Conservation (phyloP, 306 rosid species). For the Inga oerstediana region DNA sequence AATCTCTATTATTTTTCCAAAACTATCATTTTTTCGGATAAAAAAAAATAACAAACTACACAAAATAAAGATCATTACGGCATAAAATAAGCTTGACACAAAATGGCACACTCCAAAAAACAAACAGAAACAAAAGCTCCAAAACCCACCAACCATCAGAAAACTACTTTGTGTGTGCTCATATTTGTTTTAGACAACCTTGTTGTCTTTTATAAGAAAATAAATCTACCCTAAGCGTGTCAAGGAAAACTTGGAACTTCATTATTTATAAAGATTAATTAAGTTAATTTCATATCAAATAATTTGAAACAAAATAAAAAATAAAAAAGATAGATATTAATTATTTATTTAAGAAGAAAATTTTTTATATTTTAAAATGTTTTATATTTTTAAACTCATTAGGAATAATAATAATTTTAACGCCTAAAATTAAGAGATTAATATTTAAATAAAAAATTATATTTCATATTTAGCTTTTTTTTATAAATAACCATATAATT, state of each 20-base stretch:
- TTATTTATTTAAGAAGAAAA: too few relatives aligned
- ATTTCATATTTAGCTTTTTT: too few relatives aligned
- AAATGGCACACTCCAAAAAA: neutral
- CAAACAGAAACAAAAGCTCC: neutral
- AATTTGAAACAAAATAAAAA: too few relatives aligned
- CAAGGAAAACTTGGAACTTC: too few relatives aligned
- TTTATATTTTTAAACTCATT: neutral
- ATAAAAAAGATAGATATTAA: too few relatives aligned
- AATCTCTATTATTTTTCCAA: too few relatives aligned
- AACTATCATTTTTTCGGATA: too few relatives aligned
- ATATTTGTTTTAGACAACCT: too few relatives aligned
- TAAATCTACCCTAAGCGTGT: neutral
- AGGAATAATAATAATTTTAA: neutral
- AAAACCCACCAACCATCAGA: too few relatives aligned
- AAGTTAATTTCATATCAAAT: too few relatives aligned
- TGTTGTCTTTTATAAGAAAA: neutral
- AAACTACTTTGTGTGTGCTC: neutral
- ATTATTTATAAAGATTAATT: too few relatives aligned
- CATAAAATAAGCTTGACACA: neutral
- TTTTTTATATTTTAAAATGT: neutral
- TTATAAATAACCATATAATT: neutral
- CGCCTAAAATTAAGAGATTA: neutral
- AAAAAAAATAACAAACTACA: neutral
- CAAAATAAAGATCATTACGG: neutral
- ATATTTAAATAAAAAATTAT: neutral